Percentiles rank a stretch among this genome's conserved stretches.
Evolutionary conservation across 164 flowering plant species (phyloP).

Genomic region (Umbilicus rupestris): DNA sequence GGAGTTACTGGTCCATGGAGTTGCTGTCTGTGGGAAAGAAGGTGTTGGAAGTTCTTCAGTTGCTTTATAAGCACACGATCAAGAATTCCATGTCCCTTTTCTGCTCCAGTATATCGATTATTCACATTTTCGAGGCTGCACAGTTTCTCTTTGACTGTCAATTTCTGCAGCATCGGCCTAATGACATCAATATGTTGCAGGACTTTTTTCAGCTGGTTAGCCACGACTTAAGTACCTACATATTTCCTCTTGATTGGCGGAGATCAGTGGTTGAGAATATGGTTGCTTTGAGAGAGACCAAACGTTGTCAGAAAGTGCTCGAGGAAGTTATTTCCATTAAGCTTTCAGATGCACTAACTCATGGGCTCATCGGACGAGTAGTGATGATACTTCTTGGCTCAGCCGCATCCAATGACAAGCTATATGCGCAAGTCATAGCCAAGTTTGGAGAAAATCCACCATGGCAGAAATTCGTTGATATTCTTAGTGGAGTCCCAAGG

Average conservation of each 20-base stretch:
- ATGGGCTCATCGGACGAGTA: conserved; percentile 47
- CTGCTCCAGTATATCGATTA: conserved; percentile 17
- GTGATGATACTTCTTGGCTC: conserved; percentile 34
- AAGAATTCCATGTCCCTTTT: conserved; percentile 15
- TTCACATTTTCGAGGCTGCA: conserved; percentile 24
- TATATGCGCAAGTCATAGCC: conserved; percentile 17
- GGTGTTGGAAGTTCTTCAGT: conserved; percentile 31
- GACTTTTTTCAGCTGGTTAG: conserved; percentile 15
- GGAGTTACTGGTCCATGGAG: conserved; percentile 28
- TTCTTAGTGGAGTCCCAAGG: conserved; percentile 11
- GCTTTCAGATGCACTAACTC: conserved; percentile 18
- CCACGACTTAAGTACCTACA: conserved; percentile 15
- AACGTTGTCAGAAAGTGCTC: conserved; percentile 23
- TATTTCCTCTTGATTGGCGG: conserved; percentile 36
- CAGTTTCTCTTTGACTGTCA: conserved; percentile 22
- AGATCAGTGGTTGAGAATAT: conserved; percentile 19
- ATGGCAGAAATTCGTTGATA: conserved; percentile 34
- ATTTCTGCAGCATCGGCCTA: conserved; percentile 6
- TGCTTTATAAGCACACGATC: conserved; percentile 15
- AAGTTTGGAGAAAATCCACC: conserved; percentile 15
- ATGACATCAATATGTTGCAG: conserved; percentile 14
- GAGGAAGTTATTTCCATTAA: conserved; percentile 20
- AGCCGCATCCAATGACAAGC: conserved; percentile 19
- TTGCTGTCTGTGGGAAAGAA: conserved; percentile 25
- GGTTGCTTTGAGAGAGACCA: conserved; percentile 33